These are phyloP conservation scores for Fomitopsis palustris DNA, from an alignment of 1,284 basidiomycete genomes.

Conservation along the genomic window DNA sequence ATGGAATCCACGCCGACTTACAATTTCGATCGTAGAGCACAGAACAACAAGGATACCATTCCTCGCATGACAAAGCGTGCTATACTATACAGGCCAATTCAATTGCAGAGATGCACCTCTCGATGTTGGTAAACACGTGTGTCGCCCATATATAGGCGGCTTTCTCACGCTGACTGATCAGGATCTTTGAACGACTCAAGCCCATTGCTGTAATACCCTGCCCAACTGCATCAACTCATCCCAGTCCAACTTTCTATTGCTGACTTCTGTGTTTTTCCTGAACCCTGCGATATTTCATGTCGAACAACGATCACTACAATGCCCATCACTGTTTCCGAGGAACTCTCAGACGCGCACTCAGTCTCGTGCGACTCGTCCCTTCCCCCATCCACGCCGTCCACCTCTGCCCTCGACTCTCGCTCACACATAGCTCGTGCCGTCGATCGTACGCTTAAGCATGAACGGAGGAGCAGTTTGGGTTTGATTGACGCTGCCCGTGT, in stretches of 20 bases:
- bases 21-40: too few relatives aligned
- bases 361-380: slow-evolving; percentile 23
- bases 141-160: not conserved
- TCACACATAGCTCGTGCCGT: slow-evolving; percentile 16
- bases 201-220: not conserved
- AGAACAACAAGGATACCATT: too few relatives aligned
- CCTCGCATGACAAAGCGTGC: too few relatives aligned
- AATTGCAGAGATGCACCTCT: too few relatives aligned
- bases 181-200: not conserved
- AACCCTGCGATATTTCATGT: not conserved
- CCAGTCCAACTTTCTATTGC: not conserved
- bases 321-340: slow-evolving; percentile 7
- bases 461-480: slow-evolving; percentile 25
- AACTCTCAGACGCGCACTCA: slow-evolving; percentile 20
- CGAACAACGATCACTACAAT: not conserved
- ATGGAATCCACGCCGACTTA: too few relatives aligned
- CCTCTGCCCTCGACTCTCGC: slow-evolving; percentile 21
- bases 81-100: too few relatives aligned
- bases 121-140: not conserved
- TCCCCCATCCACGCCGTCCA: slow-evolving; percentile 21
- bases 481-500: slow-evolving; percentile 33
- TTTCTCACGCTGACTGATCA: not conserved
- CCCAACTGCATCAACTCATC: not conserved
- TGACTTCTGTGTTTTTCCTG: not conserved
- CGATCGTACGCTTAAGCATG: slow-evolving; percentile 16